phyloP scores from a whole-genome alignment of 2,329 filamentous ascomycete species.

The Phialophora verrucosa region DNA sequence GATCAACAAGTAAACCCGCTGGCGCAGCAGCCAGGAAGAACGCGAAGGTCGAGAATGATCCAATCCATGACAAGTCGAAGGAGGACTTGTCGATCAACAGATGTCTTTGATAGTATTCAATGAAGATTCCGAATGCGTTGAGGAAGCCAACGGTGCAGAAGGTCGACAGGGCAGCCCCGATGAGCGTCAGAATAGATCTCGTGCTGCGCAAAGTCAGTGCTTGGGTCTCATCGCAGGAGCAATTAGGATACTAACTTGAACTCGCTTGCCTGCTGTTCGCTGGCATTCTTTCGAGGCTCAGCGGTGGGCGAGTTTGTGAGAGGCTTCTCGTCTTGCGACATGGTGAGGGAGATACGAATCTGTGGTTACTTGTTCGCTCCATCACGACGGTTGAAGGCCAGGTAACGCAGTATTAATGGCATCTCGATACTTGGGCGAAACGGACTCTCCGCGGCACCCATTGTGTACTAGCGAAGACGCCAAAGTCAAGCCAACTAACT shows the following conservation, averaged over 20 bases:
- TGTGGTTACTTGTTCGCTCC: background rate
- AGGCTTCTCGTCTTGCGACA: constrained; percentile 7
- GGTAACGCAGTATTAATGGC: background rate
- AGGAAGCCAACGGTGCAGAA: constrained; percentile 50
- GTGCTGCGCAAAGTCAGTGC: constrained; percentile 33
- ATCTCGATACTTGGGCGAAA: background rate
- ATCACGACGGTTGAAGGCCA: background rate
- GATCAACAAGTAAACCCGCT: constrained; percentile 52
- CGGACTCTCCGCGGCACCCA: constrained; percentile 1
- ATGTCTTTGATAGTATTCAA: constrained; percentile 52
- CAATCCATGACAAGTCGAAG: constrained; percentile 53
- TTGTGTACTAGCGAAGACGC: background rate
- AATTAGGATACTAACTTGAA: constrained; percentile 24
- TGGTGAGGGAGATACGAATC: background rate
- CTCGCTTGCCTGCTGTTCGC: constrained; percentile 1
- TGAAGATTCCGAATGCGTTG: constrained; percentile 52
- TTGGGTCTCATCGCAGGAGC: background rate
- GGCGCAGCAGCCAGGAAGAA: constrained; percentile 46
- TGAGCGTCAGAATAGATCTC: constrained; percentile 41
- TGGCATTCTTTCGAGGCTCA: background rate
- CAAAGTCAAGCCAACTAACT: background rate
- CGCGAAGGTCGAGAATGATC: constrained; percentile 48
- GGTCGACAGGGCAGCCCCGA: constrained; percentile 42
- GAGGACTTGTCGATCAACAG: constrained; percentile 44
- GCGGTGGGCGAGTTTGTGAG: background rate